Evolutionary conservation across 768 basidiomycete genomes (phyloP).

Genomic region (Clitopilus passeckerianus): DNA sequence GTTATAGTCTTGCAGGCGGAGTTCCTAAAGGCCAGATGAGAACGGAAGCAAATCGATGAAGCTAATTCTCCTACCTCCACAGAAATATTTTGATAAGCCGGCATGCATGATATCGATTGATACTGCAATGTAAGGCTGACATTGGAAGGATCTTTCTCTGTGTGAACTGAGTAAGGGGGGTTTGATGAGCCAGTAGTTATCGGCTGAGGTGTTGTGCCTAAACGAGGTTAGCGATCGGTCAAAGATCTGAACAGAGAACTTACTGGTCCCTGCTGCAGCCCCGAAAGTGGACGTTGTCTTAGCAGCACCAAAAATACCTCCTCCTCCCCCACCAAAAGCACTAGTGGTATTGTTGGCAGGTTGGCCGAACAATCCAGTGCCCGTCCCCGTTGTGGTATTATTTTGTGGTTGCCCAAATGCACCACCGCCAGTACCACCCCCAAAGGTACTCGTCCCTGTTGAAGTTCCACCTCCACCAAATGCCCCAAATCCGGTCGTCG

Average conservation of each 20-base stretch:
- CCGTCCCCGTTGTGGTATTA: constrained; percentile 24
- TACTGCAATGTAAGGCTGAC: constrained; percentile 54
- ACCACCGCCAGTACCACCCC: constrained; percentile 34
- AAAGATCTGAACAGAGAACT: constrained; percentile 1
- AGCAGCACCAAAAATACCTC: constrained; percentile 28
- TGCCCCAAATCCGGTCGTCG: constrained; percentile 70
- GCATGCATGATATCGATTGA: constrained; percentile 80
- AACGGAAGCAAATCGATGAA: too few relatives aligned
- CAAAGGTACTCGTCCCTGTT: constrained; percentile 3
- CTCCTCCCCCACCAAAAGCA: constrained; percentile 34
- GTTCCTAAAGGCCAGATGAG: constrained; percentile 41
- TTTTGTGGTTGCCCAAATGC: constrained; percentile 46
- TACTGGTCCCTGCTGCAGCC: constrained; percentile 15
- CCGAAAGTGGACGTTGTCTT: constrained; percentile 42
- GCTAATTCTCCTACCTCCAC: constrained; percentile 49
- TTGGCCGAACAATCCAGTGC: constrained; percentile 56
- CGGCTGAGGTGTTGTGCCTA: constrained; percentile 27
- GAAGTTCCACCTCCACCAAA: constrained; percentile 52
- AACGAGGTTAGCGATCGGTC: constrained; percentile 1
- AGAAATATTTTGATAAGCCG: constrained; percentile 71
- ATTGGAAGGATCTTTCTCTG: constrained; percentile 61
- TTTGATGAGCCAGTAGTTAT: constrained; percentile 68
- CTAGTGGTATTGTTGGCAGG: constrained; percentile 29
- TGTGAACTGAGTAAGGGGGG: constrained; percentile 52
- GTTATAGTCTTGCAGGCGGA: constrained; percentile 71